Evolutionary conservation across 148 eudicot genomes (phyloP).

Genomic region (Silene conica): DNA sequence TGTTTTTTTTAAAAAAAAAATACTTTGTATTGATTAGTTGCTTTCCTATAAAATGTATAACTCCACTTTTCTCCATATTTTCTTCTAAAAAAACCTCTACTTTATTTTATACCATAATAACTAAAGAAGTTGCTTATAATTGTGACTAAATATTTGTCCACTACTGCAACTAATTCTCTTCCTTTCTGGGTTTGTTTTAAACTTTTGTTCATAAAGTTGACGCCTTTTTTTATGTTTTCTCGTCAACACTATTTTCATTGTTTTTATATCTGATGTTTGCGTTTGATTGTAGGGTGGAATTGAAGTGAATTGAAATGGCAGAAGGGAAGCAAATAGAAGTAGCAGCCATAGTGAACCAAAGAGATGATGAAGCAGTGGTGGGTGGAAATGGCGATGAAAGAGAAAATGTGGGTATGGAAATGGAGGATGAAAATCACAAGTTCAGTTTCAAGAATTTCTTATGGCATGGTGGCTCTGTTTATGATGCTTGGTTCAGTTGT

Average conservation of each 20-base stretch:
- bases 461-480: conserved; percentile 58
- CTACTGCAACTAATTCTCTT: conserved; percentile 11
- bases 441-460: conserved; percentile 36
- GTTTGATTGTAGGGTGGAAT: not conserved
- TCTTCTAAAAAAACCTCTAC: not conserved
- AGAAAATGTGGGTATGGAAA: conserved; percentile 22
- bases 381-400: conserved; percentile 15
- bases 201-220: not conserved
- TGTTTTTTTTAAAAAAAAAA: too few relatives aligned
- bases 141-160: conserved; percentile 13
- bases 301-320: conserved; percentile 10
- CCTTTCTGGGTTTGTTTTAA: not conserved
- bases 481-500: conserved; percentile 56
- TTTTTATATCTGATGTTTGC: too few relatives aligned
- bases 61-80: conserved; percentile 11
- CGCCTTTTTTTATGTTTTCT: not conserved
- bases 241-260: not conserved
- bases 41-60: not conserved
- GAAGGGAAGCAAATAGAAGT: conserved; percentile 38
- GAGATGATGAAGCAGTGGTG: conserved; percentile 15
- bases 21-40: not conserved
- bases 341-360: conserved; percentile 27
- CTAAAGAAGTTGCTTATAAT: not conserved
- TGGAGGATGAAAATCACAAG: conserved; percentile 7
- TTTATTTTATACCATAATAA: not conserved